Evolutionary conservation across 306 rosid genomes (phyloP), one percentile per base, ranked within the genome.

Genomic region (Lotus japonicus): DNA sequence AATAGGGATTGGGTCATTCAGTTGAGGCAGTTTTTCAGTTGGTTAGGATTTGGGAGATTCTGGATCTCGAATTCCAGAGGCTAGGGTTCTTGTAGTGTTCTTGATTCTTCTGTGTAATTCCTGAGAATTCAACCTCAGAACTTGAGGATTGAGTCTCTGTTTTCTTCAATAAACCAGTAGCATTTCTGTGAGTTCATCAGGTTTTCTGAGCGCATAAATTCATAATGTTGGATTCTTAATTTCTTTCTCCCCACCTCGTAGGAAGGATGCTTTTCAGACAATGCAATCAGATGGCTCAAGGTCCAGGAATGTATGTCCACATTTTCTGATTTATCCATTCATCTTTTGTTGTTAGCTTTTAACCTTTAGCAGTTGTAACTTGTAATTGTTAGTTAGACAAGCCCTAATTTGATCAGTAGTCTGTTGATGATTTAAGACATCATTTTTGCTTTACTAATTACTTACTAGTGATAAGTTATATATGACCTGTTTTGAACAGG

Each of bases 231-330:
- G 50, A 8, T 55, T 72, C 67, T 62, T 14, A 66, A 74, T 38
- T 51, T 41, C 52, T 46, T 58, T 53, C 49, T 21, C 17, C 68
- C 43, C 38, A 21, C 67, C 36, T 74, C 33, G 39, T 64, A 86
- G 97, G 81, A 88, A 79, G 72, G 85, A 74, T 66, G 71, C 64
- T 61, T 71, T 53, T 70, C 76, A 65, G 56, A 79, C 65, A 68
- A 63, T 21, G 58, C 77, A 64, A 52, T 69, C 83, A 21, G 66
- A 74, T 50, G 76, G 49, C 66, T 53, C 71, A 28, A 88, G 81
- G 82, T 80, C 77, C 35, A 77, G 69, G 79, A 86, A 84, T 87
- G 97, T 94, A 64, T 45, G 62, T 48, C 60, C 65, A 43, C 66
- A 54, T 17, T 26, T 49, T 64, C 39, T 52, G 53, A 35, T 61